Percentiles rank a stretch among this genome's conserved stretches.
These are phyloP conservation scores for Ascochyta clinopodiicola DNA, from an alignment of 2,329 filamentous ascomycete species.

Conservation along the genomic window DNA sequence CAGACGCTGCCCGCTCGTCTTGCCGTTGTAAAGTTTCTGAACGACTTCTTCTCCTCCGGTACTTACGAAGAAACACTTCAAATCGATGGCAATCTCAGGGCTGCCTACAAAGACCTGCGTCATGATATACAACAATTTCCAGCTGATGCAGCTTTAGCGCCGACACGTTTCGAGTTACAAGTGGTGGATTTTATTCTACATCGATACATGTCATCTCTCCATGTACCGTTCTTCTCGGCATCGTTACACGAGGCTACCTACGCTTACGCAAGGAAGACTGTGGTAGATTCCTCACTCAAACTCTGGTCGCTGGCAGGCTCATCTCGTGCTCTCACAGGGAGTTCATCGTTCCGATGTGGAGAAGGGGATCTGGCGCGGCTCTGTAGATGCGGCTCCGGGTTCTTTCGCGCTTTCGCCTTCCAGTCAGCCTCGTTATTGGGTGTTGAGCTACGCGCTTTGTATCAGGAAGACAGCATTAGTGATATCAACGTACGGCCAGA, in stretches of 20 bases:
- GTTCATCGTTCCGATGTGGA: background rate
- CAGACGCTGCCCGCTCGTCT: slow-evolving; percentile 49
- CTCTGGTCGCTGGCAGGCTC: slow-evolving; percentile 30
- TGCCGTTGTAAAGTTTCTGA: slow-evolving; percentile 42
- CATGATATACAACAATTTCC: slow-evolving; percentile 23
- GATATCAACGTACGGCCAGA: slow-evolving; percentile 26
- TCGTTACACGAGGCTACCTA: slow-evolving; percentile 31
- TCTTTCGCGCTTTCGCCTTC: slow-evolving; percentile 32
- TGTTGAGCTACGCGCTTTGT: slow-evolving; percentile 30
- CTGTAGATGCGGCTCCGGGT: slow-evolving; percentile 31
- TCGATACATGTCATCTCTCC: slow-evolving; percentile 35
- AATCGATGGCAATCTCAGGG: slow-evolving; percentile 29
- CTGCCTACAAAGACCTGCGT: slow-evolving; percentile 29
- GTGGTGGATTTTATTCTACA: slow-evolving; percentile 36
- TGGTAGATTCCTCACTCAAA: slow-evolving; percentile 36
- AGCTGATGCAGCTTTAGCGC: background rate
- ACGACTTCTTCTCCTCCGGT: slow-evolving; percentile 28
- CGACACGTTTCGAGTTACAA: slow-evolving; percentile 25
- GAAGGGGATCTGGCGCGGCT: slow-evolving; percentile 29
- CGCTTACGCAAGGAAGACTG: slow-evolving; percentile 36
- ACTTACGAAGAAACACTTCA: slow-evolving; percentile 39
- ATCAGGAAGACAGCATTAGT: slow-evolving; percentile 35
- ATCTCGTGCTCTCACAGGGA: background rate
- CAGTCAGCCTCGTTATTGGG: slow-evolving; percentile 31
- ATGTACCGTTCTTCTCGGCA: slow-evolving; percentile 33